Percentiles rank a stretch among this genome's conserved stretches.
Evolutionary conservation across 352 stramenopile genomes (phyloP).

Genomic region (Phytophthora parvispora): DNA sequence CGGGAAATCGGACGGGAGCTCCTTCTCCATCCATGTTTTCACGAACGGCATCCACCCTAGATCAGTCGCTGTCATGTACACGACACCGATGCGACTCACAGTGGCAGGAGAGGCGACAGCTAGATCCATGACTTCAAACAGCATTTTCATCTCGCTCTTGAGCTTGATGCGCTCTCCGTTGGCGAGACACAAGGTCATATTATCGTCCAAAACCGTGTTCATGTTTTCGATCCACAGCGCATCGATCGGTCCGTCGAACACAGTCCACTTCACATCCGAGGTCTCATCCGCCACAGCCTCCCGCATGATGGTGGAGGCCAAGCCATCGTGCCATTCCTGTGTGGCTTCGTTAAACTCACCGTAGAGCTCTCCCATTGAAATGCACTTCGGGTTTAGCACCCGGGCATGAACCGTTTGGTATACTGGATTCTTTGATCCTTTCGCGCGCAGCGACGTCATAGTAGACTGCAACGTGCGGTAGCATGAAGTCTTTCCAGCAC

Average conservation of each 20-base stretch:
- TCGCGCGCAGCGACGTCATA: conserved; percentile 85
- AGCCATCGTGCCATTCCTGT: conserved; percentile 89
- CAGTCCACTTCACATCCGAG: conserved; percentile 87
- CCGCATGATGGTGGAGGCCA: conserved; percentile 86
- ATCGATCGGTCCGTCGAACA: conserved; percentile 96
- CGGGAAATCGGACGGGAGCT: conserved; percentile 57
- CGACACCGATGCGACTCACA: conserved; percentile 81
- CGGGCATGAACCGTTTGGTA: conserved; percentile 81
- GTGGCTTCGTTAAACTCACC: conserved; percentile 92
- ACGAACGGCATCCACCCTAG: conserved; percentile 93
- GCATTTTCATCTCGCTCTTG: conserved; percentile 93
- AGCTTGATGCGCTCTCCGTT: conserved; percentile 95
- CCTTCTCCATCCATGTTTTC: conserved; percentile 89
- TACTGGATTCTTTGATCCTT: conserved; percentile 75
- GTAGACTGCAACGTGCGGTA: conserved; percentile 89
- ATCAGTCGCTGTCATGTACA: conserved; percentile 88
- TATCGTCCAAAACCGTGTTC: conserved; percentile 97
- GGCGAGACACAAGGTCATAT: conserved; percentile 95
- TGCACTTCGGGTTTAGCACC: conserved; percentile 91
- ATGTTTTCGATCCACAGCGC: conserved; percentile 98
- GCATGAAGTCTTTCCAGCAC: conserved; percentile 89
- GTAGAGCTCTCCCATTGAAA: conserved; percentile 88
- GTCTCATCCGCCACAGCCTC: conserved; percentile 78
- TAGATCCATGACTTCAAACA: conserved; percentile 96
- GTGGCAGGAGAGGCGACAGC: conserved; percentile 93